Base-by-base conservation (phyloP, 805 yeast species). In the Myxozyma kluyveri region DNA sequence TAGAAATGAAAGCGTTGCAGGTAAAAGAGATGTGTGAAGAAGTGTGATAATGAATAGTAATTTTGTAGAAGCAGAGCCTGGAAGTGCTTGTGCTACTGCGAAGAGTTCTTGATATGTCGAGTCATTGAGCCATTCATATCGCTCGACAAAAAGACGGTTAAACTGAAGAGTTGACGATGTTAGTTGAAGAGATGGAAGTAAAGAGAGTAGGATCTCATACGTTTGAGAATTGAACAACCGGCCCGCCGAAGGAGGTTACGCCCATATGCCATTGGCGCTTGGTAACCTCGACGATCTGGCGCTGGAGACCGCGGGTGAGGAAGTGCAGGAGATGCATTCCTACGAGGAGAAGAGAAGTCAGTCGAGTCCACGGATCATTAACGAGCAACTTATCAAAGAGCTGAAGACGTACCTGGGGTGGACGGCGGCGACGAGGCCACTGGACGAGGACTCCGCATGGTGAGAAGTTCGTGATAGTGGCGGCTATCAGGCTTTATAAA, bases 51-150 rank as follows among this genome's bases (percentile, higher is more conserved):
- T 48, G 36, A 52, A 55, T 18, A 52, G 42, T 36, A 55, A 26
- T 47, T 55, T 52, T 2, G 59, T 55, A 19, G 56, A 52, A 10
- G 54, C 59, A n/a, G 59, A 49, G 17, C 59, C 59, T 10, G 59
- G 59, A 2, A 54, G 47, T 3, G 59, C 45, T 33, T 54, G 52
- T 5, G 57, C 56, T 21, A 54, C 44, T 4, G 47, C 56, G 29
- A 52, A 54, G 26, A 52, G 49, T 33, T 54, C 56, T 40, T 54
- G 56, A 18, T 52, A 54, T 3, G 52, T 52, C 10, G 41, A 23
- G 35, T 54, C 59, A 40, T 32, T 41, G 7, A 54, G 53, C 56
- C 59, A 52, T 26, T 51, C 42, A 23, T 52, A 48, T 26, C 48
- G 44, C 40, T 55, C 48, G 12, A 55, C 56, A 33, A 55, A 55